phyloP scores from a whole-genome alignment of 2,329 filamentous ascomycete species.

The Coniochaeta hoffmannii region DNA sequence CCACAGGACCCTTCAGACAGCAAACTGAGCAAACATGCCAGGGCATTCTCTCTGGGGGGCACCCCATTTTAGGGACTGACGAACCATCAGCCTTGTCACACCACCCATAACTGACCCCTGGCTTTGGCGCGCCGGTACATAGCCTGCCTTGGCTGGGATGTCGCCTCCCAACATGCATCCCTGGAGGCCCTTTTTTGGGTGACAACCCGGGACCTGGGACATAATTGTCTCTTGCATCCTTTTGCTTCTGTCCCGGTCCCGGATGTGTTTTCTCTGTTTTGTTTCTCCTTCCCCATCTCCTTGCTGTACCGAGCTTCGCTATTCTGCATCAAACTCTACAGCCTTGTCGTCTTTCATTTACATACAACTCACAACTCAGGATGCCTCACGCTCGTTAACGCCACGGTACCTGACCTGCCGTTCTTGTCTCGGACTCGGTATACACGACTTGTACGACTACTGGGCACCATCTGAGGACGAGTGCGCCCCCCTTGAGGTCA shows the following conservation, averaged over 20 bases:
- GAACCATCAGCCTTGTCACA: neutral
- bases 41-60: neutral
- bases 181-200: neutral
- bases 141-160: neutral
- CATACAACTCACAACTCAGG: neutral
- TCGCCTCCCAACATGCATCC: neutral
- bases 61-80: neutral
- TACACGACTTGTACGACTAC: neutral
- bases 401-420: neutral
- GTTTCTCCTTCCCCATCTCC: constrained; percentile 2
- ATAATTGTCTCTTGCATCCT: constrained; percentile 1
- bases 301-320: neutral
- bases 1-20: constrained; percentile 2
- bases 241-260: neutral
- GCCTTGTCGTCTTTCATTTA: neutral
- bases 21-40: constrained; percentile 1
- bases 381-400: neutral
- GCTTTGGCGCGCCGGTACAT: neutral
- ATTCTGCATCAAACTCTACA: neutral
- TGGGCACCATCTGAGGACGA: neutral
- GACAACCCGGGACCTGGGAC: neutral
- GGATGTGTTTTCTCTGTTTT: constrained; percentile 1
- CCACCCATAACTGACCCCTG: neutral
- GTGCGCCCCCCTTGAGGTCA: too few relatives aligned
- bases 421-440: neutral